Percentiles rank a stretch among this genome's conserved stretches.
Evolutionary conservation across 208 protist genomes (phyloP).

Genomic region (Leishmania tropica): DNA sequence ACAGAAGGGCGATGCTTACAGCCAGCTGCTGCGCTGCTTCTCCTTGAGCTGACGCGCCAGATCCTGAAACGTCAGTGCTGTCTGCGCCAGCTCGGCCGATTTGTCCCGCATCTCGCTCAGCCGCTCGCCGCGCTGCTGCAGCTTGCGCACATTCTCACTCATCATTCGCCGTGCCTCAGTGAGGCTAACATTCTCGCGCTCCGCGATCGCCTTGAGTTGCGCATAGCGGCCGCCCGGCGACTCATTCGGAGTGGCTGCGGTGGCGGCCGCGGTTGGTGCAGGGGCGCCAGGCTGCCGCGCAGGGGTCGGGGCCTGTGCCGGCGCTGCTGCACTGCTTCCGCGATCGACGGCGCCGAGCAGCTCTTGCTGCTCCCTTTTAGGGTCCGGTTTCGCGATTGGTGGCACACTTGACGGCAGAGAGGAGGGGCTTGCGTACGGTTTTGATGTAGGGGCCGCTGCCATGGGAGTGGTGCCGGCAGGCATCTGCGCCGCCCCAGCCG

Average conservation of each 20-base stretch:
- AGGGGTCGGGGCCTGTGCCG: background rate
- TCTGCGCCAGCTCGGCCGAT: conserved; percentile 68
- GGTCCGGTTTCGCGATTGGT: conserved; percentile 10
- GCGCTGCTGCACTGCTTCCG: conserved; percentile 1
- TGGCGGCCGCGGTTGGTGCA: conserved; percentile 3
- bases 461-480: background rate
- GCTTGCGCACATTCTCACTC: conserved; percentile 71
- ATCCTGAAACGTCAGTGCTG: conserved; percentile 75
- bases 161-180: conserved; percentile 83
- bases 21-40: conserved; percentile 77
- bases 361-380: conserved; percentile 36
- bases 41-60: conserved; percentile 76
- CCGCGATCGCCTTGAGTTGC: conserved; percentile 79
- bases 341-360: conserved; percentile 23
- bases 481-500: background rate
- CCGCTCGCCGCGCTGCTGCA: conserved; percentile 75
- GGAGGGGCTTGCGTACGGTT: background rate
- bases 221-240: conserved; percentile 56
- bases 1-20: conserved; percentile 32
- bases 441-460: background rate
- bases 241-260: conserved; percentile 1
- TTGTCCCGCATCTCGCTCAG: conserved; percentile 62
- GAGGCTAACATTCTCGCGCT: conserved; percentile 80
- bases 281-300: background rate
- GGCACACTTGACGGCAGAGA: background rate